Evolutionary conservation across 2,329 filamentous ascomycete species (phyloP).

Genomic region (Knoxdaviesia capensis): DNA sequence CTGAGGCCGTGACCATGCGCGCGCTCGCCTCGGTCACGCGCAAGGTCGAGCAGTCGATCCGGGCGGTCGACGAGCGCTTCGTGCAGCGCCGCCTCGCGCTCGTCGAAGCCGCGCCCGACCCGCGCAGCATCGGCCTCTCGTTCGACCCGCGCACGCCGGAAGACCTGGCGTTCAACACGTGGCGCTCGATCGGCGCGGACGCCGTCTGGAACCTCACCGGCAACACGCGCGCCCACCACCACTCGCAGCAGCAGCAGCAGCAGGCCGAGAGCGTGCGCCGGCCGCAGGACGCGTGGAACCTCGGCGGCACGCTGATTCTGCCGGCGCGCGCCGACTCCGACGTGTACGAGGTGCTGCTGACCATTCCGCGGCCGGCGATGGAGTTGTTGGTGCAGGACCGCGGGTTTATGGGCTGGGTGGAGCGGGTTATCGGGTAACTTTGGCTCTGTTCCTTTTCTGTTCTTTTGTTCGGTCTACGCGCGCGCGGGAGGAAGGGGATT

Average conservation of each 20-base stretch:
- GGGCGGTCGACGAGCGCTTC: slow-evolving; percentile 18
- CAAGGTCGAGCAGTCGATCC: slow-evolving; percentile 9
- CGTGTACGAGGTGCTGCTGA: slow-evolving; percentile 13
- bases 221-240: neutral
- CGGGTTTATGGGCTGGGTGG: slow-evolving; percentile 11
- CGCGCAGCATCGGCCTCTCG: slow-evolving; percentile 17
- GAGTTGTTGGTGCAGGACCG: slow-evolving; percentile 8
- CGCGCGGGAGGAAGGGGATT: neutral
- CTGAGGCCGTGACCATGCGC: neutral
- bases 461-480: neutral
- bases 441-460: neutral
- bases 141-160: slow-evolving; percentile 19
- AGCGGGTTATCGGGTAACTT: slow-evolving; percentile 6
- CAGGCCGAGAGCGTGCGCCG: slow-evolving; percentile 13
- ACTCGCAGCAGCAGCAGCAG: neutral
- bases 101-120: slow-evolving; percentile 16
- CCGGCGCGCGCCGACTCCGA: slow-evolving; percentile 9
- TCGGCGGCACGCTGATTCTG: slow-evolving; percentile 13
- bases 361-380: slow-evolving; percentile 12
- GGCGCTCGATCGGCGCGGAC: slow-evolving; percentile 22
- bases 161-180: slow-evolving; percentile 22
- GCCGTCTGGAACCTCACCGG: slow-evolving; percentile 15
- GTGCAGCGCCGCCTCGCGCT: slow-evolving; percentile 17
- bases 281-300: slow-evolving; percentile 11
- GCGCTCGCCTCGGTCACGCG: slow-evolving; percentile 12